A percentile compares a stretch with the other conserved stretches of the same genome.
phyloP scores from a whole-genome alignment of 148 eudicot species.

The Rhododendron vialii region DNA sequence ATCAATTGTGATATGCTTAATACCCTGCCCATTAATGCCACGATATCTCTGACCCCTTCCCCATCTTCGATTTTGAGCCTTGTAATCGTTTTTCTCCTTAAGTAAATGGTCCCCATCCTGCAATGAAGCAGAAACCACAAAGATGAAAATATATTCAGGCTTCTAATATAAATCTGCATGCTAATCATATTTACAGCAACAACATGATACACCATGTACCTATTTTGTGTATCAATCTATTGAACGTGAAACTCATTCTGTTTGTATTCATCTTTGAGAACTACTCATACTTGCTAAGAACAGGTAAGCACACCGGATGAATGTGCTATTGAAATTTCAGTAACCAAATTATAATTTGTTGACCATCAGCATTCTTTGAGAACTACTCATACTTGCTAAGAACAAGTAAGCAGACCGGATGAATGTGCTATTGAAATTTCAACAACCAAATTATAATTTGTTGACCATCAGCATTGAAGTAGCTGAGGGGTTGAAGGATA shows the following conservation, averaged over 20 bases:
- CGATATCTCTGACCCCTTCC: conserved; percentile 49
- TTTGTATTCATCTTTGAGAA: background rate
- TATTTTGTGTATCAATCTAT: background rate
- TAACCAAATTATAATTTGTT: background rate
- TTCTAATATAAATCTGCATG: background rate
- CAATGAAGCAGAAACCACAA: background rate
- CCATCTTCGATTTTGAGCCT: conserved; percentile 44
- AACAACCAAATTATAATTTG: background rate
- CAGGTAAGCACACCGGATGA: background rate
- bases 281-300: background rate
- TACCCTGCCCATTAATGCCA: conserved; percentile 63
- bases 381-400: background rate
- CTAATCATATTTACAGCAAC: background rate
- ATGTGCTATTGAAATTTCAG: background rate
- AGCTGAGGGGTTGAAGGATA: background rate
- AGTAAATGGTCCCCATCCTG: conserved; percentile 35
- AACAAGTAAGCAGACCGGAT: background rate
- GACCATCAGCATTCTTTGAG: background rate
- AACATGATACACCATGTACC: background rate
- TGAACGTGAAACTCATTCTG: background rate
- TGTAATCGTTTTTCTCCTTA: conserved; percentile 46
- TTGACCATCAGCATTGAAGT: background rate
- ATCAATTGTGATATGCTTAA: background rate
- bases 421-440: background rate
- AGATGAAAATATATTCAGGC: background rate